A percentile compares a stretch with the other conserved stretches of the same genome.
Conservation (phyloP, 108 stramenopile genomes). For the Chaetoceros tenuissimus region DNA sequence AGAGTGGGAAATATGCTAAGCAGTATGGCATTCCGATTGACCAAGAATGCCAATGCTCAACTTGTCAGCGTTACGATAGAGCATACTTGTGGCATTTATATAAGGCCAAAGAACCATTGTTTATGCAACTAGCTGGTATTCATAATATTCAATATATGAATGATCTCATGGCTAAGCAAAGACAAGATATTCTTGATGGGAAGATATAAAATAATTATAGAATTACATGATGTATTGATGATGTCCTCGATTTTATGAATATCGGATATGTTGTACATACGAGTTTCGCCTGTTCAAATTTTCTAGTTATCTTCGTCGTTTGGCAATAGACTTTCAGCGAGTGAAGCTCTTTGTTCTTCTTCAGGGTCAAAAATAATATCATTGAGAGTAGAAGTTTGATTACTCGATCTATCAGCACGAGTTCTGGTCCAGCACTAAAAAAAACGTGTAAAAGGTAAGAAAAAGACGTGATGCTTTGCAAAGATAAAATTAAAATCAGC, state of each 20-base stretch:
- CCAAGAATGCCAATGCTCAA: conserved; percentile 62
- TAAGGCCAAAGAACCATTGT: conserved; percentile 87
- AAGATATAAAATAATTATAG: conserved; percentile 48
- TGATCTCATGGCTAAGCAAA: conserved; percentile 72
- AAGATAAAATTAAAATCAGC: neutral
- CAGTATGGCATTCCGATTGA: conserved; percentile 71
- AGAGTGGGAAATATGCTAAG: conserved; percentile 39
- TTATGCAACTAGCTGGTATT: conserved; percentile 58
- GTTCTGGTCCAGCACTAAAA: neutral
- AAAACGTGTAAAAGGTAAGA: neutral
- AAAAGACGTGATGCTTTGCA: neutral
- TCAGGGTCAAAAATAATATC: neutral
- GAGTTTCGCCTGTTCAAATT: too few species aligned
- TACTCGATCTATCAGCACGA: neutral
- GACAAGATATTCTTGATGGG: conserved; percentile 76
- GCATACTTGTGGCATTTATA: conserved; percentile 90
- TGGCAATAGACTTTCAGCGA: neutral
- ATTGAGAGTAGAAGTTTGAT: neutral
- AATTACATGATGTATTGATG: too few species aligned
- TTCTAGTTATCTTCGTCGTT: too few species aligned
- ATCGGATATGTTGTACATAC: too few species aligned
- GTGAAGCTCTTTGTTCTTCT: neutral
- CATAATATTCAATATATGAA: conserved; percentile 95
- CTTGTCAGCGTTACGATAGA: conserved; percentile 79
- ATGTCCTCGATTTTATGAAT: too few species aligned